Base-by-base conservation (phyloP, 2,329 filamentous ascomycete species). In the Colletotrichum sp. region DNA sequence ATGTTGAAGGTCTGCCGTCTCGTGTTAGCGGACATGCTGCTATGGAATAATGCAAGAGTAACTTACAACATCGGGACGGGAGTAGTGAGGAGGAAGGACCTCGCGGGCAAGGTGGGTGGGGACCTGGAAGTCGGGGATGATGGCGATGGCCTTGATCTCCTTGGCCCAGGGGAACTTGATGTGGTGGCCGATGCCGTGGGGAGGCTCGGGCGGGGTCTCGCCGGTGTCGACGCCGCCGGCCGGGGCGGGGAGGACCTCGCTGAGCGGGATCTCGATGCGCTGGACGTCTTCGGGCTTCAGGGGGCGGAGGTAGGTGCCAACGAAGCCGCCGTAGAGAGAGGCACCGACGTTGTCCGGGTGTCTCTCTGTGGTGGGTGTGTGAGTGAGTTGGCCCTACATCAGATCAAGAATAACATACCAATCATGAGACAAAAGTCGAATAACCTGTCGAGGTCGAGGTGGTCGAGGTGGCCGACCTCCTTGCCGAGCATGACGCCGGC, bases 391-490 rank as follows among this genome's bases (percentile, higher is more conserved):
- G 24, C 4, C 8, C 7, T 30, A 32, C 15, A 32, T 15, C 26
- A 8, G 6, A 48, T n/a, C 3, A n/a, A n/a, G 57, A 21, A 3
- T 61, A 10, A 30, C 55, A 28, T 84, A 94, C 93, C 95, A 85
- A 98, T 98, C 97, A 99, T 99, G 79, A 99, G 89, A 83, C 95
- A 98, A 84, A 96, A 99, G 86, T 99, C 97, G 80, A 99, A 93
- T 83, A 99, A 91, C 52, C 97, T 91, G 78, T 95, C 94, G 81
- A 95, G 93, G 74, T 92, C 92, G 6, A 78, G 48, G 55, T 90
- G 88, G 60, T 93, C 89, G 77, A 99, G 89, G 36, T 93, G 90
- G 48, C 96, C 96, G 63, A 97, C 94, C 84, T 98, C 94, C 86
- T 97, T 98, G 55, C 94, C 97, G 61, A 99, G 89, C 84, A 96